These are phyloP conservation scores for Vicia faba DNA, from an alignment of 306 rosid genomes.

Conservation along the genomic window DNA sequence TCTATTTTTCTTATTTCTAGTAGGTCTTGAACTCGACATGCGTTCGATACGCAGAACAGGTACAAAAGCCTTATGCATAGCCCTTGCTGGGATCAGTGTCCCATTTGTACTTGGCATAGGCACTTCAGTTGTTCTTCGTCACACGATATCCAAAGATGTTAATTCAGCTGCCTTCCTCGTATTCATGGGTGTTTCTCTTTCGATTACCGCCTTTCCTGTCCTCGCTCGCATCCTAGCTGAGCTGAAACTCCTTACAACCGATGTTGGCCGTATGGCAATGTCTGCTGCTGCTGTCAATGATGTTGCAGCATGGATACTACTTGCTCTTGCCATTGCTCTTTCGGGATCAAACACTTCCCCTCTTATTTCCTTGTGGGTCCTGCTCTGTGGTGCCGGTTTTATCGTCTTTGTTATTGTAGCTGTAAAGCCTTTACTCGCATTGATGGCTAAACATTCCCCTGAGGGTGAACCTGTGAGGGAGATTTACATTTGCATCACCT, in stretches of 20 bases:
- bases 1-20: conserved; percentile 66
- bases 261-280: conserved; percentile 72
- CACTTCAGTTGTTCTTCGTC: conserved; percentile 50
- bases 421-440: conserved; percentile 44
- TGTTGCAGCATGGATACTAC: conserved; percentile 75
- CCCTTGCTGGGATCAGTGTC: conserved; percentile 60
- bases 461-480: conserved; percentile 44
- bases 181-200: conserved; percentile 77
- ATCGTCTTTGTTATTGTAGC: conserved; percentile 32
- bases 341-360: conserved; percentile 59
- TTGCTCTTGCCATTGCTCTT: conserved; percentile 74
- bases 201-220: conserved; percentile 77
- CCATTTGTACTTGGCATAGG: conserved; percentile 68
- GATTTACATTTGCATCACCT: conserved; percentile 43
- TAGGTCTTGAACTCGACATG: conserved; percentile 71
- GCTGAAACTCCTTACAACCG: conserved; percentile 76
- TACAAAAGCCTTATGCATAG: conserved; percentile 50
- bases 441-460: conserved; percentile 41
- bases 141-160: conserved; percentile 51
- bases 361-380: conserved; percentile 56
- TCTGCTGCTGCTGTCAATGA: conserved; percentile 77
- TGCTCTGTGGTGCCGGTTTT: conserved; percentile 48
- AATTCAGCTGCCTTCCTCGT: conserved; percentile 52
- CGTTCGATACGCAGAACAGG: conserved; percentile 56
- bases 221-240: conserved; percentile 81